These are phyloP conservation scores for Suillus occidentalis DNA, from an alignment of 768 basidiomycete species.

Conservation along the genomic window DNA sequence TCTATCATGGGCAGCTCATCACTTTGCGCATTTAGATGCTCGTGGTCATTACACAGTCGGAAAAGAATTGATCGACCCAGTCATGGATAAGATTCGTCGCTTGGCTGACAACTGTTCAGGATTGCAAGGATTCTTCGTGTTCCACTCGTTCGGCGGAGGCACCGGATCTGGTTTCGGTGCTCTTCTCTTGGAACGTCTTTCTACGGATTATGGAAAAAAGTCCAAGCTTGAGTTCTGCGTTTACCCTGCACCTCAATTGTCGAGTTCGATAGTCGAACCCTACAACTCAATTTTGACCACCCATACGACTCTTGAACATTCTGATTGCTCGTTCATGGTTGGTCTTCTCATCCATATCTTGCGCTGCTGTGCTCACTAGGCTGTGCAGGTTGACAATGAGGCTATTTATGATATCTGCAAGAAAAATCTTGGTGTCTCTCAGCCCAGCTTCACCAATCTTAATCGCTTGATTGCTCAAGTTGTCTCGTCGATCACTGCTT, in stretches of 20 bases:
- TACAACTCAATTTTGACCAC: conserved; percentile 99
- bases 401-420: conserved; percentile 99
- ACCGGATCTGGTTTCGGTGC: conserved; percentile 99
- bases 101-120: conserved; percentile 98
- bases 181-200: conserved; percentile 93
- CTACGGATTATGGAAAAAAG: conserved; percentile 99
- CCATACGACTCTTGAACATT: conserved; percentile 98
- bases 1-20: conserved; percentile 12
- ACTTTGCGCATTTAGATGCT: conserved; percentile 60
- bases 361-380: conserved; percentile 12
- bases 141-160: conserved; percentile 99
- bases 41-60: conserved; percentile 99
- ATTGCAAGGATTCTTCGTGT: conserved; percentile 99
- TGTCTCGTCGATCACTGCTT: conserved; percentile 96
- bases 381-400: conserved; percentile 88
- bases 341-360: background rate
- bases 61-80: conserved; percentile 95
- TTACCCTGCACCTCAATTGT: conserved; percentile 92
- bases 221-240: conserved; percentile 98
- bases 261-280: conserved; percentile 96
- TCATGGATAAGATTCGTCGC: conserved; percentile 96
- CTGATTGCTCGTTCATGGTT: conserved; percentile 99
- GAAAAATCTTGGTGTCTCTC: conserved; percentile 81
- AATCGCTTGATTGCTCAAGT: conserved; percentile 98
- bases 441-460: conserved; percentile 89